Conservation (phyloP, 1,284 basidiomycete genomes). For the Cryptococcus wingfieldii region DNA sequence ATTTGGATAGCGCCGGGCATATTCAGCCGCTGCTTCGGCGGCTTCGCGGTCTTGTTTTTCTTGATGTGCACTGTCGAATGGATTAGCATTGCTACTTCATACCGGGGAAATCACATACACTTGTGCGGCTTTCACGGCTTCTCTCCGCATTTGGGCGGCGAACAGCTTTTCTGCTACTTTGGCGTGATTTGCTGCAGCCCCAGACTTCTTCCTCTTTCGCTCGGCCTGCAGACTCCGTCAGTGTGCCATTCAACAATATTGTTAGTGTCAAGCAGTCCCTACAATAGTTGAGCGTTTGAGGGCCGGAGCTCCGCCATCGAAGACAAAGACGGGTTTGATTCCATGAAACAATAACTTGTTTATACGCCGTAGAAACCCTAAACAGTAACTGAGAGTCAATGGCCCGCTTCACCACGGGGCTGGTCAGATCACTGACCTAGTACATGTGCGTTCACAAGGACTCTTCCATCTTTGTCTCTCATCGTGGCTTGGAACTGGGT, state of each 20-base stretch:
- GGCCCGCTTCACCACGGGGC: too few relatives aligned
- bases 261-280: conserved; percentile 28
- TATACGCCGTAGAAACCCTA: conserved; percentile 77
- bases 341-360: conserved; percentile 94
- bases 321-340: conserved; percentile 95
- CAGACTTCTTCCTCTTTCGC: conserved; percentile 78
- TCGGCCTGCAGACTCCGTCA: conserved; percentile 58
- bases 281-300: conserved; percentile 85
- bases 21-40: conserved; percentile 19
- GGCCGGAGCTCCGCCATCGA: conserved; percentile 87
- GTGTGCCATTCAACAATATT: background rate
- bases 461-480: conserved; percentile 92
- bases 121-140: conserved; percentile 74
- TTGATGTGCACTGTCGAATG: conserved; percentile 17
- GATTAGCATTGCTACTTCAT: background rate
- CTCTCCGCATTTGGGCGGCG: conserved; percentile 86
- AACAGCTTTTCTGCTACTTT: conserved; percentile 86
- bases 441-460: conserved; percentile 88
- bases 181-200: conserved; percentile 75
- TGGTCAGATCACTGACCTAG: conserved; percentile 56
- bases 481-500: conserved; percentile 93
- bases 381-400: background rate
- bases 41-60: conserved; percentile 31
- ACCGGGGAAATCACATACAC: conserved; percentile 35
- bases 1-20: conserved; percentile 26